Percentiles rank a stretch among this genome's conserved stretches.
phyloP scores from a whole-genome alignment of 208 protist species.

The Cochliopodium minus region DNA sequence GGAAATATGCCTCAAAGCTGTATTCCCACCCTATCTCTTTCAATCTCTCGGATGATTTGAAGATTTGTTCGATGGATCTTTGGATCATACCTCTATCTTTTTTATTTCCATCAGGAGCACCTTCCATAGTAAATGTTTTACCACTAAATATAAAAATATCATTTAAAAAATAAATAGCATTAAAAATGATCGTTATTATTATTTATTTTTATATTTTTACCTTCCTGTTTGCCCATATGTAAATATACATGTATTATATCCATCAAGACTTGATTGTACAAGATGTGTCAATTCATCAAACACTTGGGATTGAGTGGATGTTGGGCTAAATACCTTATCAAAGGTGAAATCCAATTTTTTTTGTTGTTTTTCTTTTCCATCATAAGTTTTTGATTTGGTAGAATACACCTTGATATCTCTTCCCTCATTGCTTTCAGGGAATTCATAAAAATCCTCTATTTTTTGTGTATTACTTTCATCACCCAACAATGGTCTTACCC shows the following conservation, averaged over 20 bases:
- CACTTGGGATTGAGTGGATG: slow-evolving; percentile 1
- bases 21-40: slow-evolving; percentile 16
- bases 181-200: too few species aligned
- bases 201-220: too few species aligned
- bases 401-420: background rate
- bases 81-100: slow-evolving; percentile 26
- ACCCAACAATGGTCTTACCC: slow-evolving; percentile 14
- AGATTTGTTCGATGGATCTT: slow-evolving; percentile 23
- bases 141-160: slow-evolving; percentile 15
- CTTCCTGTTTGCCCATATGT: slow-evolving; percentile 25
- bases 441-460: background rate
- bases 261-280: slow-evolving; percentile 20
- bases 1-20: slow-evolving; percentile 2
- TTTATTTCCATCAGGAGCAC: slow-evolving; percentile 17
- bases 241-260: slow-evolving; percentile 27
- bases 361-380: background rate
- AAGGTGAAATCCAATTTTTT: slow-evolving; percentile 12
- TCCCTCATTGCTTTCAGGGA: background rate
- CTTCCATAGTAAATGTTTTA: slow-evolving; percentile 36
- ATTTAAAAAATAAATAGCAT: background rate
- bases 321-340: slow-evolving; percentile 13
- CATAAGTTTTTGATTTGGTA: too few species aligned
- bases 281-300: slow-evolving; percentile 23
- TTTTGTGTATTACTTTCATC: background rate
- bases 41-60: slow-evolving; percentile 21